These are phyloP conservation scores for Colletotrichum brevisporum DNA, from an alignment of 2,329 filamentous ascomycete genomes.

Conservation along the genomic window DNA sequence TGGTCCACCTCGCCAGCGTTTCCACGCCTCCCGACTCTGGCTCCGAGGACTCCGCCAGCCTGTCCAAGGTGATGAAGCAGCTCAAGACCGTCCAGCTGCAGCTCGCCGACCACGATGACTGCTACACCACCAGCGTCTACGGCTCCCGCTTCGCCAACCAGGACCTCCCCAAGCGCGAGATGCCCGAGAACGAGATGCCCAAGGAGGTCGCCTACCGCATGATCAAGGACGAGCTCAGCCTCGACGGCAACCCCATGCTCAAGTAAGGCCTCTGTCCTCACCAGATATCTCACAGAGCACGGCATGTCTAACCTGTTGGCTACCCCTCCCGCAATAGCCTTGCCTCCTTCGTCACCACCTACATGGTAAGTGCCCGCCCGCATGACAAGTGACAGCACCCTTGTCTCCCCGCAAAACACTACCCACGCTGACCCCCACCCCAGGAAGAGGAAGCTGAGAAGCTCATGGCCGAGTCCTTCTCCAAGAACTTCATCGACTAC, in stretches of 20 bases:
- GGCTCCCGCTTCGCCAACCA: slow-evolving; percentile 86
- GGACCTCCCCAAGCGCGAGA: slow-evolving; percentile 86
- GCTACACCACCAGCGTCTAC: slow-evolving; percentile 86
- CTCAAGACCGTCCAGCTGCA: slow-evolving; percentile 47
- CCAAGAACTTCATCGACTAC: slow-evolving; percentile 96
- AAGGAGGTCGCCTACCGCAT: slow-evolving; percentile 93
- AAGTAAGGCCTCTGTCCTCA: slow-evolving; percentile 66
- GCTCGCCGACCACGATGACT: slow-evolving; percentile 66
- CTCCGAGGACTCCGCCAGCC: slow-evolving; percentile 31
- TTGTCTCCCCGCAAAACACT: neutral
- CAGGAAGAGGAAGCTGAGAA: slow-evolving; percentile 95
- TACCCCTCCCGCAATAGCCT: slow-evolving; percentile 65
- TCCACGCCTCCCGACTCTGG: slow-evolving; percentile 33
- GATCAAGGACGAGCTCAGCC: slow-evolving; percentile 94
- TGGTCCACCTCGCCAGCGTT: slow-evolving; percentile 39
- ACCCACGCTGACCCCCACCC: slow-evolving; percentile 30
- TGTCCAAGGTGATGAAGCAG: slow-evolving; percentile 27
- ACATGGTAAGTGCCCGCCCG: slow-evolving; percentile 76
- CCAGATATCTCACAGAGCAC: no score
- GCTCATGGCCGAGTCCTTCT: slow-evolving; percentile 92
- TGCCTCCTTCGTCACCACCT: slow-evolving; percentile 94
- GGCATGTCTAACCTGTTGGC: neutral
- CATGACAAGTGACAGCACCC: slow-evolving; percentile 22
- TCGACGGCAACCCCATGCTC: slow-evolving; percentile 92
- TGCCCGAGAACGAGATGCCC: slow-evolving; percentile 93